Base-by-base conservation (phyloP, 345 rosid genomes). In the Linum trigynum region DNA sequence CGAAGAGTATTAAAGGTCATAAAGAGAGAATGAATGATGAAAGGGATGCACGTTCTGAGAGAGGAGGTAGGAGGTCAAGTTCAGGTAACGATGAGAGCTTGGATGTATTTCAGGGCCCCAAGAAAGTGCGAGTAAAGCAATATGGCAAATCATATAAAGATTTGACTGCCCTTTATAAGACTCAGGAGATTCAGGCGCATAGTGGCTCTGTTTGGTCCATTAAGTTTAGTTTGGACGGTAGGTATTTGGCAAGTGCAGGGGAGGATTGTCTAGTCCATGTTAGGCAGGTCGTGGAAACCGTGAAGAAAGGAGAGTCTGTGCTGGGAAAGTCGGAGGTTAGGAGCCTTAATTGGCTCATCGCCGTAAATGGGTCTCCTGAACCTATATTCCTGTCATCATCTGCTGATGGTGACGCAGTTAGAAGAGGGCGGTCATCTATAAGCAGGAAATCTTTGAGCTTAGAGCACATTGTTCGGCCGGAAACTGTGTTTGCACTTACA, bases 121-220 rank as follows among this genome's bases (percentile, higher is more conserved):
- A 88, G 11, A 90, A 87, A 68, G 97, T 90, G 63, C 75, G 87
- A 64, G 90, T 87, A 61, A 76, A 84, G 1, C 32, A 23, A 23
- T 23, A 23, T 23, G 95, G 88, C 69, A 90, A 94, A 64, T 82
- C 95, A 2, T 69, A 81, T 38, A 90, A 86, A 69, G 99, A 94
- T 38, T 67, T 94, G 50, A 94, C 89, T 74, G 95, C 97, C 16
- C 68, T 90, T 71, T 89, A 91, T 77, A 38, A 90, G 75, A 85
- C 92, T 57, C 99, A 94, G 69, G 96, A 84, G 72, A 81, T 90
- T 75, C 96, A 88, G 73, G 97, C 99, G 69, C 97, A 94, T 35
- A 79, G 88, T 63, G 99, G 99, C n/a, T 83, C 95, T 2, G 86
- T 94, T 38, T 94, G 99, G 99, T 80, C 92, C 61, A 84, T 94